Percentiles rank a stretch among this genome's conserved stretches.
phyloP scores from a whole-genome alignment of 768 basidiomycete genomes.

The Agrocybe pediades region DNA sequence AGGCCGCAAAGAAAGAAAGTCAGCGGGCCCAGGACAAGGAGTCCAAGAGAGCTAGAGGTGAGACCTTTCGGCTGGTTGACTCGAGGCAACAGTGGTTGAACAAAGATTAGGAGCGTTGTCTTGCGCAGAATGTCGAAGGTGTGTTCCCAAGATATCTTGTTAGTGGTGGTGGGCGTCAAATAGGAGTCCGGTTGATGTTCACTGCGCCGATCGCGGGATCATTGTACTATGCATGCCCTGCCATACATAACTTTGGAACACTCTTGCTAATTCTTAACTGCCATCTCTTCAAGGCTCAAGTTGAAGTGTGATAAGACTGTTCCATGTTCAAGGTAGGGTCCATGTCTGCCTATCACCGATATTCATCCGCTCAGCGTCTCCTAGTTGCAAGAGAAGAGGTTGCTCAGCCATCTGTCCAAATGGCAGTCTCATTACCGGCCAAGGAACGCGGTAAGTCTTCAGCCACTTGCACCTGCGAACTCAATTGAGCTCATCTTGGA shows the following conservation, averaged over 20 bases:
- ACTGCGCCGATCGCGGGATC: conserved; percentile 11
- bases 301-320: conserved; percentile 77
- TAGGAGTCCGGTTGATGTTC: conserved; percentile 2
- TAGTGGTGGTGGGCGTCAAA: background rate
- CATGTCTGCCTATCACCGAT: background rate
- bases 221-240: conserved; percentile 1
- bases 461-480: background rate
- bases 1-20: conserved; percentile 46
- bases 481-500: background rate
- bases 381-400: conserved; percentile 68
- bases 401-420: conserved; percentile 81
- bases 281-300: conserved; percentile 49
- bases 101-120: conserved; percentile 44
- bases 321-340: conserved; percentile 59
- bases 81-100: background rate
- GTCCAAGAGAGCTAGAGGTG: conserved; percentile 62
- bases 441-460: conserved; percentile 66
- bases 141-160: conserved; percentile 11
- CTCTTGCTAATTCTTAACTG: conserved; percentile 3
- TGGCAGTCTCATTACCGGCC: conserved; percentile 74
- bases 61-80: conserved; percentile 2
- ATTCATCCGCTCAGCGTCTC: background rate
- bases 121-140: conserved; percentile 70
- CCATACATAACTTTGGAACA: too few species aligned
- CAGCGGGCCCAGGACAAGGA: conserved; percentile 66